phyloP scores from a whole-genome alignment of 1,284 basidiomycete genomes.

The Cutaneotrichosporon sp. region DNA sequence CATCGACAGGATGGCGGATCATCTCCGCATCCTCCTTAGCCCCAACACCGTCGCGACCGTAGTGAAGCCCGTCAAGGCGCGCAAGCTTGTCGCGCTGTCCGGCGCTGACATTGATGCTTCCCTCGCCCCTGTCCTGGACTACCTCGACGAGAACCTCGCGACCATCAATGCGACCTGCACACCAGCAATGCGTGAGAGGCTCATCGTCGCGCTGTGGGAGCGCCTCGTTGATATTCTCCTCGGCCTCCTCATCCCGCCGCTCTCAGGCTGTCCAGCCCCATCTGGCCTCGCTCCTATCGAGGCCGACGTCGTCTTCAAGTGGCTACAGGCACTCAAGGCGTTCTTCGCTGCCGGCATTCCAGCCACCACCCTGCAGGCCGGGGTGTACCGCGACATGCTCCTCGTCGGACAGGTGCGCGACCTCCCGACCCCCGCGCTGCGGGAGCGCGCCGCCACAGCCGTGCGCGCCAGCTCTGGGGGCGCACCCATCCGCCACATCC shows the following conservation, averaged over 20 bases:
- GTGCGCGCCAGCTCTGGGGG: slow-evolving; percentile 32
- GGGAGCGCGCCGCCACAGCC: slow-evolving; percentile 43
- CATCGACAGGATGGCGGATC: slow-evolving; percentile 47
- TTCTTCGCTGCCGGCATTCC: slow-evolving; percentile 54
- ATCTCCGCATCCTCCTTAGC: slow-evolving; percentile 36
- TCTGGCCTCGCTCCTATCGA: slow-evolving; percentile 30
- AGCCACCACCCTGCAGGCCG: slow-evolving; percentile 36
- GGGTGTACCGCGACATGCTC: slow-evolving; percentile 48
- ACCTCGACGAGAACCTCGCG: slow-evolving; percentile 50
- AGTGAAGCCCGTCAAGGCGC: slow-evolving; percentile 41
- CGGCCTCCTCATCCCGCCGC: slow-evolving; percentile 48
- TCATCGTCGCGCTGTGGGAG: slow-evolving; percentile 46
- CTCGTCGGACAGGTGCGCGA: slow-evolving; percentile 52
- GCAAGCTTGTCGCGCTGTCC: slow-evolving; percentile 39
- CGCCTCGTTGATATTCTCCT: slow-evolving; percentile 46
- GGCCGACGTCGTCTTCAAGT: slow-evolving; percentile 51
- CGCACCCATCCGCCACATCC: neutral
- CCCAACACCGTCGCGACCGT: slow-evolving; percentile 28
- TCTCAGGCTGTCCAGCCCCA: slow-evolving; percentile 41
- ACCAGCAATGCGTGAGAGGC: slow-evolving; percentile 26
- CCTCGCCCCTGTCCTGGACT: slow-evolving; percentile 45
- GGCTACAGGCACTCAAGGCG: slow-evolving; percentile 47
- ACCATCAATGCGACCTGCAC: slow-evolving; percentile 46
- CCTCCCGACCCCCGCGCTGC: slow-evolving; percentile 43
- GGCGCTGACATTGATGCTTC: slow-evolving; percentile 45